A percentile compares a stretch with the other conserved stretches of the same genome.
Evolutionary conservation across 805 yeast species (phyloP).

Genomic region (Zygotorulaspora danielsina): DNA sequence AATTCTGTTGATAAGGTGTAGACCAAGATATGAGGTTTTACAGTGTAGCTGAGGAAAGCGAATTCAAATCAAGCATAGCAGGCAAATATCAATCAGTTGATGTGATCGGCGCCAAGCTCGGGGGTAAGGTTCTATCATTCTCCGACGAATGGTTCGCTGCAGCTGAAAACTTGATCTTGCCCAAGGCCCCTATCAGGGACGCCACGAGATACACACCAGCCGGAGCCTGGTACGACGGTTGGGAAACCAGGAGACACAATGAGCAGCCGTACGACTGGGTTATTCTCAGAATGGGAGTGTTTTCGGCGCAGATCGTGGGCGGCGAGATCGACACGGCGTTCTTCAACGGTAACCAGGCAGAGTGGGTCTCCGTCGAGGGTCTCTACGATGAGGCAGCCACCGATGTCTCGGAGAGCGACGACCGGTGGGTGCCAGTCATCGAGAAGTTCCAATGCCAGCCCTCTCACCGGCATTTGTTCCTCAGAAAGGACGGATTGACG

Average conservation of each 20-base stretch:
- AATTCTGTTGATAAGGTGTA: too few relatives aligned
- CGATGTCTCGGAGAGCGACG: constrained; percentile 29
- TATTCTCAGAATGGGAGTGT: constrained; percentile 74
- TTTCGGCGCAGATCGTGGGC: constrained; percentile 68
- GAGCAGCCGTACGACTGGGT: constrained; percentile 84
- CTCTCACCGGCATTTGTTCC: constrained; percentile 76
- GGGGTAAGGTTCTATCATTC: constrained; percentile 63
- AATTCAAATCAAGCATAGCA: constrained; percentile 4
- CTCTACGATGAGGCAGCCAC: constrained; percentile 38
- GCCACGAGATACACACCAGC: constrained; percentile 72
- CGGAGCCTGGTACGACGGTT: constrained; percentile 98
- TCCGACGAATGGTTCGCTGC: constrained; percentile 96
- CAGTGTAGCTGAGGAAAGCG: constrained; percentile 3
- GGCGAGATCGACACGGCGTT: constrained; percentile 91
- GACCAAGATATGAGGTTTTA: constrained; percentile 1
- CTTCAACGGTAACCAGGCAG: constrained; percentile 95
- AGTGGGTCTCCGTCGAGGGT: constrained; percentile 81
- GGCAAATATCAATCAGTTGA: constrained; percentile 41
- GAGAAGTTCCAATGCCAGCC: constrained; percentile 83
- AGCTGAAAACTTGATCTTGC: constrained; percentile 80
- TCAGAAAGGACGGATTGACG: constrained; percentile 54
- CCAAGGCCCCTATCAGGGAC: constrained; percentile 75
- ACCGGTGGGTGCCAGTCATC: constrained; percentile 68
- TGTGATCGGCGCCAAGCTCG: constrained; percentile 78
- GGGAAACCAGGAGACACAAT: constrained; percentile 97